phyloP scores from a whole-genome alignment of 306 rosid genomes.

The Trifolium fragiferum region DNA sequence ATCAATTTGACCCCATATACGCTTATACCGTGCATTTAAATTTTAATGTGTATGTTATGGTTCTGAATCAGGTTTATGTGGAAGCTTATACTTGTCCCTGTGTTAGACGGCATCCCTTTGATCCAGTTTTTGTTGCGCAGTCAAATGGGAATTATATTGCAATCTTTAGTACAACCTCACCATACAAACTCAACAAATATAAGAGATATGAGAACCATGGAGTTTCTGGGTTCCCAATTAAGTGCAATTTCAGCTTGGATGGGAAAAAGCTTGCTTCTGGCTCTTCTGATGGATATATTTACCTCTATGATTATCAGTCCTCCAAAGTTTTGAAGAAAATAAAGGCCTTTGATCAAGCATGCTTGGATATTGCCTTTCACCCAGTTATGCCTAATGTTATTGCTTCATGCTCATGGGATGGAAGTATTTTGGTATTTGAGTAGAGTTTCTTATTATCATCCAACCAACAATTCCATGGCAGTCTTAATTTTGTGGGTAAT shows the following conservation, averaged over 20 bases:
- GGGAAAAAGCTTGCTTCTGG: conserved; percentile 80
- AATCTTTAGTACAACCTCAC: conserved; percentile 70
- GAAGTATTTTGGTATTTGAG: conserved; percentile 71
- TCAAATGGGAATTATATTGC: conserved; percentile 87
- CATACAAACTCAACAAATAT: conserved; percentile 87
- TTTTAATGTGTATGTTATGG: conserved; percentile 38
- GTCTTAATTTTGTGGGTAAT: neutral
- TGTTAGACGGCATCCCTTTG: conserved; percentile 74
- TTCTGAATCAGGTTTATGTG: conserved; percentile 71
- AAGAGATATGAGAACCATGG: conserved; percentile 78
- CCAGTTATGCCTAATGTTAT: conserved; percentile 73
- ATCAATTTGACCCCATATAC: neutral
- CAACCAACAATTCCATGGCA: neutral
- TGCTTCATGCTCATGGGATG: conserved; percentile 89
- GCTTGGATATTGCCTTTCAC: conserved; percentile 75
- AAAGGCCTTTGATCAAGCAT: conserved; percentile 77
- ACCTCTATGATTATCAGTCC: conserved; percentile 69
- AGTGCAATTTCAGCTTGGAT: conserved; percentile 80
- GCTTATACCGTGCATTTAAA: conserved; percentile 6
- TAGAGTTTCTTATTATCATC: conserved; percentile 31
- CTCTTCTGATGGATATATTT: conserved; percentile 85
- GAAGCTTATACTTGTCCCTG: conserved; percentile 95
- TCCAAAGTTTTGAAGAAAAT: conserved; percentile 66
- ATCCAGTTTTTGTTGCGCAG: conserved; percentile 79
- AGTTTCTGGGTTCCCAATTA: conserved; percentile 86